These are phyloP conservation scores for Aphanoascus verrucosus DNA, from an alignment of 2,329 filamentous ascomycete genomes.

Conservation along the genomic window DNA sequence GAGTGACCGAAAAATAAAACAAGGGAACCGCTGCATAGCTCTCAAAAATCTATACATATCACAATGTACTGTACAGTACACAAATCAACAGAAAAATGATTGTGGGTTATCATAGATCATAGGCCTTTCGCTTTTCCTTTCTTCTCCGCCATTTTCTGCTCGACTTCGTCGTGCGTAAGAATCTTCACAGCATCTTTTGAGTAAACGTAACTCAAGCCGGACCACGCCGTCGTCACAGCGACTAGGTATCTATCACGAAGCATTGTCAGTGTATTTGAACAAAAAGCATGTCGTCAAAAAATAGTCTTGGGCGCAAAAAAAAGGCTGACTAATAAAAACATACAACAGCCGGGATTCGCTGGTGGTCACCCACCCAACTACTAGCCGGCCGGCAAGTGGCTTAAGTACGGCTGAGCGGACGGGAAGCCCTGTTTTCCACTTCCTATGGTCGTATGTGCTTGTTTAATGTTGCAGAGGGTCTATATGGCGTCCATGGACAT, in stretches of 20 bases:
- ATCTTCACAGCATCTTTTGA: conserved; percentile 89
- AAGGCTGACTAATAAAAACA: conserved; percentile 24
- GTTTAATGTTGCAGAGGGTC: background rate
- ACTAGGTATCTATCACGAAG: conserved; percentile 58
- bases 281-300: conserved; percentile 9
- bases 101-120: background rate
- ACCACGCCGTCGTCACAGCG: conserved; percentile 83
- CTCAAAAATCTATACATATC: too few relatives aligned
- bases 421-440: conserved; percentile 41
- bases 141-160: conserved; percentile 27
- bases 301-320: conserved; percentile 10
- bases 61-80: too few relatives aligned
- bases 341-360: conserved; percentile 39
- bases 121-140: conserved; percentile 14
- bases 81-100: too few relatives aligned
- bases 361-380: conserved; percentile 42
- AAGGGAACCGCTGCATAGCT: too few relatives aligned
- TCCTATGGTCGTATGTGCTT: conserved; percentile 37
- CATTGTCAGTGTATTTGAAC: background rate
- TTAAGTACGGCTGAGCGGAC: conserved; percentile 42
- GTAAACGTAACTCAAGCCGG: conserved; percentile 82
- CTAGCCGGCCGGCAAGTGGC: conserved; percentile 39
- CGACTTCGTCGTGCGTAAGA: conserved; percentile 41
- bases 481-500: conserved; percentile 14
- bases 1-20: too few relatives aligned